Evolutionary conservation across 1,284 basidiomycete genomes (phyloP).

Genomic region (Ganoderma meredithae): DNA sequence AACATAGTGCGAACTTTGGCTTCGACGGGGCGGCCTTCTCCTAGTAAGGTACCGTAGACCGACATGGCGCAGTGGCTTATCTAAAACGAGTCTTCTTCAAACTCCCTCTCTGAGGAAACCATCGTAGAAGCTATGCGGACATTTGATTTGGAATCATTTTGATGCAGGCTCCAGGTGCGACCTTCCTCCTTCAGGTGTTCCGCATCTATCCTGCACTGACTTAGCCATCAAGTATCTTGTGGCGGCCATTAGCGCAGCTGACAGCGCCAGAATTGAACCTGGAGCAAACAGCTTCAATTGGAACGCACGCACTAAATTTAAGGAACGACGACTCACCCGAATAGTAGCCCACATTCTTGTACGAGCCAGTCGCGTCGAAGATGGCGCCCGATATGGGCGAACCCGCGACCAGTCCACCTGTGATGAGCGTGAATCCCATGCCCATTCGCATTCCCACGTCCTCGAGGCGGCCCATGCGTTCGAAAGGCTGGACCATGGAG

Average conservation of each 20-base stretch:
- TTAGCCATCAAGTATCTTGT: background rate
- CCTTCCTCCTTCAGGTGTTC: background rate
- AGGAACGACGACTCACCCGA: constrained; percentile 47
- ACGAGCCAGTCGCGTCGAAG: constrained; percentile 48
- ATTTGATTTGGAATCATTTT: too few relatives aligned
- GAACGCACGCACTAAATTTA: too few relatives aligned
- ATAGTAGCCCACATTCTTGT: constrained; percentile 58
- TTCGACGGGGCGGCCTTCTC: too few relatives aligned
- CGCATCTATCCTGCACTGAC: background rate
- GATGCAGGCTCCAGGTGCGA: too few relatives aligned
- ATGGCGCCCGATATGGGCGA: constrained; percentile 63
- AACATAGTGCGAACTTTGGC: too few relatives aligned
- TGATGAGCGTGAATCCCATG: constrained; percentile 55
- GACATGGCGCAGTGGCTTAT: too few relatives aligned
- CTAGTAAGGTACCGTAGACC: too few relatives aligned
- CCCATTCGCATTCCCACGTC: constrained; percentile 65
- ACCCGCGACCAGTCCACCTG: constrained; percentile 52
- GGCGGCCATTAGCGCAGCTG: background rate
- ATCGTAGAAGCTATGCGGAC: too few relatives aligned
- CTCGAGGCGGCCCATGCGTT: constrained; percentile 56
- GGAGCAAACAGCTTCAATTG: background rate
- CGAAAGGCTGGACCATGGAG: constrained; percentile 59
- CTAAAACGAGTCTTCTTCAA: too few relatives aligned
- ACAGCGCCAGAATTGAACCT: background rate
- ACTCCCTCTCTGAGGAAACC: too few relatives aligned